A percentile compares a stretch with the other conserved stretches of the same genome.
Evolutionary conservation across 2,329 filamentous ascomycete genomes (phyloP).

Genomic region (Curvularia verruculosa): DNA sequence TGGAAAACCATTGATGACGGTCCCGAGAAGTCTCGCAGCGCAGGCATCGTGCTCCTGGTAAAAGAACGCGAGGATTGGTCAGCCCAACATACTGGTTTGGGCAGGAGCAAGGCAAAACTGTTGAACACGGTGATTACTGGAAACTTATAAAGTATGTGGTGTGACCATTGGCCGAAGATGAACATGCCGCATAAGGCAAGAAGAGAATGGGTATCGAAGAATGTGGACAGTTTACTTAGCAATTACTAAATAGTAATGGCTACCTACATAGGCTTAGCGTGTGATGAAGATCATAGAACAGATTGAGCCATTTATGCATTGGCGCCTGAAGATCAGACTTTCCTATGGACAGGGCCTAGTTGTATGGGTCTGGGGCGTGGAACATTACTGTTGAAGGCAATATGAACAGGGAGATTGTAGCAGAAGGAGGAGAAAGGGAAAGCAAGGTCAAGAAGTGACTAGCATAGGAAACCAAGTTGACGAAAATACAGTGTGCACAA

Average conservation of each 20-base stretch:
- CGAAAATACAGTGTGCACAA: too few relatives aligned
- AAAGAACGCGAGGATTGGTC: not conserved
- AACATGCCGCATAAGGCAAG: conserved; percentile 1
- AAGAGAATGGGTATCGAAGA: not conserved
- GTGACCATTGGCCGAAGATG: not conserved
- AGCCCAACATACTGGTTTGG: not conserved
- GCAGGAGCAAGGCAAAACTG: not conserved
- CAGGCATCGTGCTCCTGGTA: not conserved
- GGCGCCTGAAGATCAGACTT: not conserved
- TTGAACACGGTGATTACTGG: conserved; percentile 5
- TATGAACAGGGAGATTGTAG: too few relatives aligned
- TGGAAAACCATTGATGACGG: not conserved
- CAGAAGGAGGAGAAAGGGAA: too few relatives aligned
- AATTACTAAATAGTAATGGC: not conserved
- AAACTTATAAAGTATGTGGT: not conserved
- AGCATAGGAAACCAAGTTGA: too few relatives aligned
- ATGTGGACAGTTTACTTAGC: not conserved
- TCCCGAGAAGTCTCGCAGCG: not conserved
- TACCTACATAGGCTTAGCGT: not conserved
- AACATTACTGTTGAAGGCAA: too few relatives aligned
- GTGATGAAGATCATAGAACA: not conserved
- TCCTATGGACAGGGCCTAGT: not conserved
- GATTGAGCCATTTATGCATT: not conserved
- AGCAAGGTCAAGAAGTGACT: too few relatives aligned
- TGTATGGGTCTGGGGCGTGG: not conserved